These are phyloP conservation scores for Fraxinus angustifolia DNA, from an alignment of 305 asterid genomes.

Conservation along the genomic window DNA sequence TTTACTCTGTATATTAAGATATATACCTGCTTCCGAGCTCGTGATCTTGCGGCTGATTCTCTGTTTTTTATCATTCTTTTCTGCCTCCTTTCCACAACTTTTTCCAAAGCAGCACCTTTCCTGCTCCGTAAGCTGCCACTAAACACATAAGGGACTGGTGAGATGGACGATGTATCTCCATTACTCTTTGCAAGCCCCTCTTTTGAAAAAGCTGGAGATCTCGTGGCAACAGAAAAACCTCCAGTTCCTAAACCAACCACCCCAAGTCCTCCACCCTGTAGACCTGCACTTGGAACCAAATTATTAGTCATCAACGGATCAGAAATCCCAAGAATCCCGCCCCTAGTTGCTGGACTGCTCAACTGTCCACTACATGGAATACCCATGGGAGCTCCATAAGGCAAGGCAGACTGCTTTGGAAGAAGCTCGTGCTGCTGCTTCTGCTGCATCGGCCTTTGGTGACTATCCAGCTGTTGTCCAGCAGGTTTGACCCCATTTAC, in stretches of 20 bases:
- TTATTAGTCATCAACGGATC: conserved; percentile 39
- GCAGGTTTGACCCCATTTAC: conserved; percentile 49
- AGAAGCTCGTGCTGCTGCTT: conserved; percentile 14
- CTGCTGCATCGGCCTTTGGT: neutral
- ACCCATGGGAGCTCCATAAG: conserved; percentile 58
- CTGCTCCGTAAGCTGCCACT: conserved; percentile 72
- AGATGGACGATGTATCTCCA: conserved; percentile 66
- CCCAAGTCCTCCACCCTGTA: conserved; percentile 53
- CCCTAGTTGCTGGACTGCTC: conserved; percentile 51
- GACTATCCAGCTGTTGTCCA: conserved; percentile 13
- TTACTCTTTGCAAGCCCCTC: conserved; percentile 68
- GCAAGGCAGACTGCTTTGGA: conserved; percentile 62
- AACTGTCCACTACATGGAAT: conserved; percentile 43
- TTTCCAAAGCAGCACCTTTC: conserved; percentile 70
- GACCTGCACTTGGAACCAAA: conserved; percentile 36
- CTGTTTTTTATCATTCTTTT: conserved; percentile 87
- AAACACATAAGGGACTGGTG: conserved; percentile 74
- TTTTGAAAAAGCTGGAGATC: conserved; percentile 71
- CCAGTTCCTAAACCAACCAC: conserved; percentile 57
- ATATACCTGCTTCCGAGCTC: conserved; percentile 97
- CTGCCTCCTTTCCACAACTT: conserved; percentile 94
- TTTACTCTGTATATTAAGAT: neutral
- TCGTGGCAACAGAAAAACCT: conserved; percentile 34
- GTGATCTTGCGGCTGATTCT: conserved; percentile 97
- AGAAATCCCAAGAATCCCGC: conserved; percentile 46